Conservation (phyloP, 495 filamentous ascomycete species). For the Neurospora discreta region DNA sequence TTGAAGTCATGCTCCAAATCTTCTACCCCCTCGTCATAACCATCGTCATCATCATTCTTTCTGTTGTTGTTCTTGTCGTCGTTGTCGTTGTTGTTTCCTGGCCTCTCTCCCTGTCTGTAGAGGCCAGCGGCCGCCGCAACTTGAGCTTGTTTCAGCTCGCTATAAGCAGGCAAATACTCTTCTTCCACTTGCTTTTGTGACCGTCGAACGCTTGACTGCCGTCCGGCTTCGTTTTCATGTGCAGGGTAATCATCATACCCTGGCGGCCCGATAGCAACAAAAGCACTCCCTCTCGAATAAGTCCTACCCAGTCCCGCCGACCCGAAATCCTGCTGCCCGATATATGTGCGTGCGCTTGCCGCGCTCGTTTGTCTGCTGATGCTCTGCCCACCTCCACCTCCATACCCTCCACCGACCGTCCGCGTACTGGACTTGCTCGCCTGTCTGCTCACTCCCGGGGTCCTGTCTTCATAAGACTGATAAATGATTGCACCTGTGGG, state of each 20-base stretch:
- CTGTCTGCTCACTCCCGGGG: not conserved
- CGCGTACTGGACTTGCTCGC: not conserved
- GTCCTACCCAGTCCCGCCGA: not conserved
- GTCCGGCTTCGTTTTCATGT: not conserved
- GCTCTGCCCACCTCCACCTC: not conserved
- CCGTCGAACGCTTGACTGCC: not conserved
- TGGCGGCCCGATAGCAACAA: not conserved
- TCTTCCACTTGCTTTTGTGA: not conserved
- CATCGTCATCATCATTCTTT: not conserved
- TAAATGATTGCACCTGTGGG: constrained; percentile 15
- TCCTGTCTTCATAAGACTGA: not conserved
- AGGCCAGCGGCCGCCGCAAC: not conserved
- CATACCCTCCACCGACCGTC: not conserved
- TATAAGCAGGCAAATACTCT: not conserved
- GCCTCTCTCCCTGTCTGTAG: not conserved
- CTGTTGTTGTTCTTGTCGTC: too few species aligned
- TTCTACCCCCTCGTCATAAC: not conserved
- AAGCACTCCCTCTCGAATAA: not conserved
- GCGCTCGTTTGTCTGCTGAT: not conserved
- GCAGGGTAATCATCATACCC: not conserved
- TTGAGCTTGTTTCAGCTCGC: not conserved
- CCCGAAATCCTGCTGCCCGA: not conserved
- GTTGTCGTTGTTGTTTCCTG: not conserved
- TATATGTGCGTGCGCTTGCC: not conserved
- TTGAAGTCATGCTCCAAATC: not conserved